Evolutionary conservation across 108 stramenopile genomes (phyloP).

Genomic region (Schizochytrium sp.): DNA sequence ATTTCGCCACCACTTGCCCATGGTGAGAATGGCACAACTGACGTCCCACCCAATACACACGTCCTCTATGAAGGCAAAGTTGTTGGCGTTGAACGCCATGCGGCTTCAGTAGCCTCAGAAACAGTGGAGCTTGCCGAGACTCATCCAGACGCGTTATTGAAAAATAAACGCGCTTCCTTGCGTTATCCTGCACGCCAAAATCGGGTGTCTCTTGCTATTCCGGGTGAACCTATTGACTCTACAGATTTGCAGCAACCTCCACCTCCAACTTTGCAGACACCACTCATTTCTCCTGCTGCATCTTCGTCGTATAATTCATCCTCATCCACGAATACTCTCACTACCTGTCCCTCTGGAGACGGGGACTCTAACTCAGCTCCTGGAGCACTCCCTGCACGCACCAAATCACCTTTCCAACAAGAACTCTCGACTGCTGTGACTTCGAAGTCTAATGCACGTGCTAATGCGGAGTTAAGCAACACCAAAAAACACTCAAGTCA

Average conservation of each 20-base stretch:
- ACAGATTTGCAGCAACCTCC: no score
- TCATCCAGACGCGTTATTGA: neutral
- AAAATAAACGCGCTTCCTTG: neutral
- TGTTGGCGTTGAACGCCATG: neutral
- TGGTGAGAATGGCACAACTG: conserved; percentile 9
- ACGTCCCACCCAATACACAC: conserved; percentile 42
- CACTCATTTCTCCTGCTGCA: no score
- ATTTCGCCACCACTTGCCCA: conserved; percentile 28
- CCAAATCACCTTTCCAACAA: no score
- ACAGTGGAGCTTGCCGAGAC: no score
- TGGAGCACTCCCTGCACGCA: no score
- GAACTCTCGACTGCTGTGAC: no score
- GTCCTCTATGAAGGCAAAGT: conserved; percentile 25
- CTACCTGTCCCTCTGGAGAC: no score
- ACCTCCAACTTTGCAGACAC: no score
- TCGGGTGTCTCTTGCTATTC: neutral
- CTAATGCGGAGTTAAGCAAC: neutral
- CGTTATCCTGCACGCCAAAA: conserved; percentile 48
- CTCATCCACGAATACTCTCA: no score
- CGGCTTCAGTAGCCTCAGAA: neutral
- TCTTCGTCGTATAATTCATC: no score
- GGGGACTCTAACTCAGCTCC: no score
- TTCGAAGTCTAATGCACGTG: no score
- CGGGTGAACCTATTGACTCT: neutral
- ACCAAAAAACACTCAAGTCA: neutral